phyloP scores from a whole-genome alignment of 495 filamentous ascomycete species.

The Aspergillus conjunctus region DNA sequence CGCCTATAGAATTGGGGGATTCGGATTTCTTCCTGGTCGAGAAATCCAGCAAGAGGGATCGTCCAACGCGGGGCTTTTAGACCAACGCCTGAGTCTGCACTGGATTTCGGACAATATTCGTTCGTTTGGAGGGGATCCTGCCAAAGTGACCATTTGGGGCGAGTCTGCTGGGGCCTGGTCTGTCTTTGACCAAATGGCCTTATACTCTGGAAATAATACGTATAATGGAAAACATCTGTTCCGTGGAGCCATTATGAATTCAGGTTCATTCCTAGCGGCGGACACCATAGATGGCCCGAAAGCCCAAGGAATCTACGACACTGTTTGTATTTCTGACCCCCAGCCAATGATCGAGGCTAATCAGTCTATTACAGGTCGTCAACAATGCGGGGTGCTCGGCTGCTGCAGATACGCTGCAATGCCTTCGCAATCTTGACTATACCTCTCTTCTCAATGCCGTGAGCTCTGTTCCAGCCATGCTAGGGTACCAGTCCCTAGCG shows the following conservation, averaged over 20 bases:
- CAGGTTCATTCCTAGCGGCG: conserved; percentile 59
- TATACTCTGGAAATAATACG: conserved; percentile 2
- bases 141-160: conserved; percentile 61
- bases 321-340: no score
- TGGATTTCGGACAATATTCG: conserved; percentile 56
- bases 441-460: conserved; percentile 56
- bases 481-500: conserved; percentile 57
- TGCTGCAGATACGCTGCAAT: conserved; percentile 57
- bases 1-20: conserved; percentile 6
- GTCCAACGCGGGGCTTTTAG: not conserved
- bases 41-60: not conserved
- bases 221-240: not conserved
- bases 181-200: conserved; percentile 11
- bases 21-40: conserved; percentile 5
- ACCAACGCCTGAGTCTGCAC: conserved; percentile 38
- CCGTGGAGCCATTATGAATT: conserved; percentile 57
- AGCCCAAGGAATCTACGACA: conserved; percentile 58
- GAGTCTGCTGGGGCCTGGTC: conserved; percentile 55
- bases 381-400: conserved; percentile 42
- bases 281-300: conserved; percentile 58
- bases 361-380: no score
- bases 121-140: conserved; percentile 56
- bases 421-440: conserved; percentile 51
- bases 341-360: no score
- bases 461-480: conserved; percentile 59